These are phyloP conservation scores for Hygrophila difformis DNA, from an alignment of 257 asterid species.

Conservation along the genomic window DNA sequence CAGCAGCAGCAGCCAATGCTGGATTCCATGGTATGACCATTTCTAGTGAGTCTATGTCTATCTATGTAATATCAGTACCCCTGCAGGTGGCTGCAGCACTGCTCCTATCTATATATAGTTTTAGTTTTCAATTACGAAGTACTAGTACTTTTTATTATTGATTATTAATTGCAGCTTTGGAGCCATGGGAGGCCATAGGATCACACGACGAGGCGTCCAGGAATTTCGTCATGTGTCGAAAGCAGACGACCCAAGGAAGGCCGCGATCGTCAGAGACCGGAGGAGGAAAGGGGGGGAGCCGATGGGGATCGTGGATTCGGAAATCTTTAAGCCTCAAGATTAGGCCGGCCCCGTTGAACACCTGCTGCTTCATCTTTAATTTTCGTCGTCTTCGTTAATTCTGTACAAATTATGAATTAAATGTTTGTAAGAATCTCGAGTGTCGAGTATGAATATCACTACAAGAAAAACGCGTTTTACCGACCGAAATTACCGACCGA, in stretches of 20 bases:
- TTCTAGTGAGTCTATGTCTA: too few relatives aligned
- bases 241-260: slow-evolving; percentile 15
- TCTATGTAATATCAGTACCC: too few relatives aligned
- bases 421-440: too few relatives aligned
- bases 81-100: background rate
- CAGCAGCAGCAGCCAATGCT: slow-evolving; percentile 26
- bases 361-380: too few relatives aligned
- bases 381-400: too few relatives aligned
- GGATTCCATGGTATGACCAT: slow-evolving; percentile 26
- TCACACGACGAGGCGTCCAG: slow-evolving; percentile 31
- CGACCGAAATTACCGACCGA: too few relatives aligned
- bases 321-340: slow-evolving; percentile 36
- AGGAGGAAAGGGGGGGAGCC: slow-evolving; percentile 16
- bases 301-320: slow-evolving; percentile 48
- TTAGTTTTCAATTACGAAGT: too few relatives aligned
- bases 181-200: slow-evolving; percentile 33
- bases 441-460: too few relatives aligned
- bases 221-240: slow-evolving; percentile 47
- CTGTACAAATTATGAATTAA: too few relatives aligned
- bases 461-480: too few relatives aligned
- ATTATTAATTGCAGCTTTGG: slow-evolving; percentile 30
- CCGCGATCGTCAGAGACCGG: slow-evolving; percentile 27
- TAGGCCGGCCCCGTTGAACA: too few relatives aligned
- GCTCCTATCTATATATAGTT: too few relatives aligned
- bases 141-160: background rate